A percentile compares a stretch with the other conserved stretches of the same genome.
Evolutionary conservation across 768 basidiomycete species (phyloP).

Genomic region (Phanerochaete carnosa): DNA sequence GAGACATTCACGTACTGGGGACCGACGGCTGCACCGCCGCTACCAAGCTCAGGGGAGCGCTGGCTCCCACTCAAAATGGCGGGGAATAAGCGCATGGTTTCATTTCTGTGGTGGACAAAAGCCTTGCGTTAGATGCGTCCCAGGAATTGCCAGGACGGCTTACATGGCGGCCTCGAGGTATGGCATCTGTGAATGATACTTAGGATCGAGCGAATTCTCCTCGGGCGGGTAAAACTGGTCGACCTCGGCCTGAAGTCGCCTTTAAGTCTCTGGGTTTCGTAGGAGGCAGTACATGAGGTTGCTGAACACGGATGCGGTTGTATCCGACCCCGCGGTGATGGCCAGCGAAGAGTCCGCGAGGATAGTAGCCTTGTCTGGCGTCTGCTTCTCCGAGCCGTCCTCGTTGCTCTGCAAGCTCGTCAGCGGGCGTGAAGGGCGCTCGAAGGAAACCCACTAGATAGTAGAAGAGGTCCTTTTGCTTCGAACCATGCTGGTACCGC

Average conservation of each 20-base stretch:
- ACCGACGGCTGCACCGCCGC: conserved; percentile 13
- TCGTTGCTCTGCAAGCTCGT: conserved; percentile 37
- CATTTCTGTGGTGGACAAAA: conserved; percentile 9
- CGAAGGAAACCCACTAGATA: conserved; percentile 30
- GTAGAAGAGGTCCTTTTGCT: conserved; percentile 40
- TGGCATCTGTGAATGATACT: conserved; percentile 3
- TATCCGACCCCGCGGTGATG: conserved; percentile 46
- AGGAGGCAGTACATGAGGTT: conserved; percentile 7
- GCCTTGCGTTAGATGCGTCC: background rate
- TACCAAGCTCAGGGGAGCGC: conserved; percentile 21
- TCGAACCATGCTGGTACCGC: conserved; percentile 29
- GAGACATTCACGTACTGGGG: conserved; percentile 8
- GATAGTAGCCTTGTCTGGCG: conserved; percentile 34
- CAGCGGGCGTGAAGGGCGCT: background rate
- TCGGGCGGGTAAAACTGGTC: conserved; percentile 2
- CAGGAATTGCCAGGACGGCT: background rate
- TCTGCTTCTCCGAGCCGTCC: conserved; percentile 31
- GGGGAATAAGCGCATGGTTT: conserved; percentile 20
- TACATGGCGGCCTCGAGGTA: conserved; percentile 18
- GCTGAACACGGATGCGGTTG: conserved; percentile 25
- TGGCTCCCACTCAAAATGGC: conserved; percentile 17
- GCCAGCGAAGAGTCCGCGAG: conserved; percentile 38
- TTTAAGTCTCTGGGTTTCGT: background rate
- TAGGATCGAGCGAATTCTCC: conserved; percentile 9
- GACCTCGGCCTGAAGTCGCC: conserved; percentile 4